phyloP scores from a whole-genome alignment of 2,329 filamentous ascomycete species.

The Hymenoscyphus occultus region DNA sequence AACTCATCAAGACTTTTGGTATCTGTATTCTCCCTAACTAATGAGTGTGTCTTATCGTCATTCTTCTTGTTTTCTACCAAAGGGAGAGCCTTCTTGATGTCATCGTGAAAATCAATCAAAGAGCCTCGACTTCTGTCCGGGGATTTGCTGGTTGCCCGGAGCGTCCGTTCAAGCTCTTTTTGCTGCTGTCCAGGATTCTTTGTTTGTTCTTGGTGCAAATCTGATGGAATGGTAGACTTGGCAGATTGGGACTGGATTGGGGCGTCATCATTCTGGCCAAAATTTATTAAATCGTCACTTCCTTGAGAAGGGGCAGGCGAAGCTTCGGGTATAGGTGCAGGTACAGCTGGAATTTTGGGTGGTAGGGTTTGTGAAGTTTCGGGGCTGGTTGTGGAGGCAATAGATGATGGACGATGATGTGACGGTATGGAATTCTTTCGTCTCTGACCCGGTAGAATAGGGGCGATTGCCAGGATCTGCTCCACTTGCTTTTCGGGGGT shows the following conservation, averaged over 20 bases:
- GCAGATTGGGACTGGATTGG: conserved; percentile 10
- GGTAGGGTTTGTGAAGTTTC: conserved; percentile 7
- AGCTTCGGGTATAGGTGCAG: conserved; percentile 5
- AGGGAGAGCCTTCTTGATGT: conserved; percentile 51
- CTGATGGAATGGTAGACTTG: conserved; percentile 21
- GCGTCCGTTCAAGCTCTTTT: conserved; percentile 31
- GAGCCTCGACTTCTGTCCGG: conserved; percentile 14
- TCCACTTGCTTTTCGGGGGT: conserved; percentile 69
- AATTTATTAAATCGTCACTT: conserved; percentile 53
- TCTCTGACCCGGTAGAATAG: conserved; percentile 77
- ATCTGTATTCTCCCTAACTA: conserved; percentile 34
- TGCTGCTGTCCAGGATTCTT: conserved; percentile 29
- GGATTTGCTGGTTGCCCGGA: conserved; percentile 27
- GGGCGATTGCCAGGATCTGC: conserved; percentile 83
- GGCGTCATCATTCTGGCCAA: conserved; percentile 43
- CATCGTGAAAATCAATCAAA: conserved; percentile 52
- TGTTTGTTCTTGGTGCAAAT: conserved; percentile 30
- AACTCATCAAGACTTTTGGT: conserved; percentile 35
- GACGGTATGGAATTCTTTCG: conserved; percentile 56
- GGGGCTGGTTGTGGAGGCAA: conserved; percentile 11
- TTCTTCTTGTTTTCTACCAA: conserved; percentile 16
- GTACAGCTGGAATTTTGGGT: background rate
- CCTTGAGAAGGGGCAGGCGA: conserved; percentile 17
- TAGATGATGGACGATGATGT: conserved; percentile 20
- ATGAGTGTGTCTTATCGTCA: background rate